These are phyloP conservation scores for Xerocomus nothofagi DNA, from an alignment of 1,284 basidiomycete genomes.

Conservation along the genomic window DNA sequence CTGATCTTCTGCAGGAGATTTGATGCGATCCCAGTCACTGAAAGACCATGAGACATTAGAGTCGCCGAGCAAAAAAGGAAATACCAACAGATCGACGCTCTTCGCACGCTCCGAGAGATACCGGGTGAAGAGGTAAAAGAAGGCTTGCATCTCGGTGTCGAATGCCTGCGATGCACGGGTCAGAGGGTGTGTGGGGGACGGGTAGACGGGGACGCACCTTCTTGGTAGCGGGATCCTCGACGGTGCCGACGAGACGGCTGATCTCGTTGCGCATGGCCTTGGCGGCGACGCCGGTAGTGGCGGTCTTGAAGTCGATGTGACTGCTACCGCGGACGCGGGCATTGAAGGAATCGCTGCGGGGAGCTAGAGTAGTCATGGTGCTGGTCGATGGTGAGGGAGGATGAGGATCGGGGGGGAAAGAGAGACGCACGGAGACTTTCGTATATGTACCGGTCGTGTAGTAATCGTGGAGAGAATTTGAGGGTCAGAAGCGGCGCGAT, in stretches of 20 bases:
- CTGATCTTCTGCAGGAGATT: slow-evolving; percentile 91
- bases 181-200: slow-evolving; percentile 5
- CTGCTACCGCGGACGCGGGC: slow-evolving; percentile 65
- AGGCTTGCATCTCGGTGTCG: slow-evolving; percentile 97
- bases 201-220: slow-evolving; percentile 57
- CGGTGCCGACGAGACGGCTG: slow-evolving; percentile 85
- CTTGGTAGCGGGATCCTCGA: slow-evolving; percentile 77
- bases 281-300: slow-evolving; percentile 95
- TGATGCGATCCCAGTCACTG: slow-evolving; percentile 98
- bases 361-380: slow-evolving; percentile 60
- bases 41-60: slow-evolving; percentile 10
- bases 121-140: slow-evolving; percentile 99
- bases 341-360: slow-evolving; percentile 61
- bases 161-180: slow-evolving; percentile 66
- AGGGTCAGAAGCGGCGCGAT: slow-evolving; percentile 51
- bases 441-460: slow-evolving; percentile 60
- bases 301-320: slow-evolving; percentile 94
- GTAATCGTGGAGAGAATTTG: slow-evolving; percentile 65
- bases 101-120: slow-evolving; percentile 96
- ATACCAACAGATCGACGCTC: slow-evolving; percentile 87
- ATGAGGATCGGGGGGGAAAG: slow-evolving; percentile 3
- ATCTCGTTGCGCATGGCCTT: slow-evolving; percentile 99
- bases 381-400: slow-evolving; percentile 19
- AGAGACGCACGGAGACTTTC: slow-evolving; percentile 41
- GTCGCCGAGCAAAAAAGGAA: slow-evolving; percentile 19